These are phyloP conservation scores for Colletotrichum noveboracense DNA, from an alignment of 2,329 filamentous ascomycete species.

Conservation along the genomic window DNA sequence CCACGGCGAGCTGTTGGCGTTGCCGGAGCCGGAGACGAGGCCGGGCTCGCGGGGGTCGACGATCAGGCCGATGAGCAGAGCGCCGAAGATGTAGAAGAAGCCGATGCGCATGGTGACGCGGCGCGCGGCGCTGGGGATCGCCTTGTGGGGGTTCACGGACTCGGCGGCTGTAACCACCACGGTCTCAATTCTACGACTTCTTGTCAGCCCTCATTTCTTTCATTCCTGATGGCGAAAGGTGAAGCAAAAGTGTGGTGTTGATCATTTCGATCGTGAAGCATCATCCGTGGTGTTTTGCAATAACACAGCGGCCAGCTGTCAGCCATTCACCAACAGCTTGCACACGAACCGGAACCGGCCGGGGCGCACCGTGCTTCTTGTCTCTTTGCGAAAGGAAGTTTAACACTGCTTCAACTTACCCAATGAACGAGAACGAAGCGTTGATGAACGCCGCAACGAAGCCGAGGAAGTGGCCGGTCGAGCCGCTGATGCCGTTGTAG, in stretches of 20 bases:
- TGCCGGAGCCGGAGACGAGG: constrained; percentile 42
- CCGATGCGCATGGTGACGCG: constrained; percentile 50
- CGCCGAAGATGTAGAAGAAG: constrained; percentile 50
- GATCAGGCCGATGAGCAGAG: constrained; percentile 48
- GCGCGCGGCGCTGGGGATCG: constrained; percentile 47
- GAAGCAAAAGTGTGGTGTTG: not conserved
- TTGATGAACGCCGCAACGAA: constrained; percentile 65
- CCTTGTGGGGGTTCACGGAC: constrained; percentile 44
- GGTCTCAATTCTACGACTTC: constrained; percentile 40
- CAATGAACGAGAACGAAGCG: constrained; percentile 30
- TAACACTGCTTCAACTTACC: not conserved
- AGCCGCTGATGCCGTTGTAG: constrained; percentile 54
- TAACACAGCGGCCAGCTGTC: not conserved
- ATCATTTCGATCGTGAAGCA: rapidly evolving
- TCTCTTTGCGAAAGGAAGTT: not conserved
- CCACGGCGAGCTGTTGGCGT: constrained; percentile 46
- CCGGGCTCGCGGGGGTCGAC: constrained; percentile 42
- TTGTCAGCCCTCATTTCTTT: not conserved
- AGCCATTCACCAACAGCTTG: not conserved
- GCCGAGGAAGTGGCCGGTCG: constrained; percentile 57
- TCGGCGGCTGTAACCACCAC: constrained; percentile 48
- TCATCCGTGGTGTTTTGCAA: not conserved
- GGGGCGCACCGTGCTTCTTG: not conserved
- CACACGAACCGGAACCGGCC: not conserved
- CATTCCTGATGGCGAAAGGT: not conserved